These are phyloP conservation scores for Claviceps fusiformis DNA, from an alignment of 2,329 filamentous ascomycete species.

Conservation along the genomic window DNA sequence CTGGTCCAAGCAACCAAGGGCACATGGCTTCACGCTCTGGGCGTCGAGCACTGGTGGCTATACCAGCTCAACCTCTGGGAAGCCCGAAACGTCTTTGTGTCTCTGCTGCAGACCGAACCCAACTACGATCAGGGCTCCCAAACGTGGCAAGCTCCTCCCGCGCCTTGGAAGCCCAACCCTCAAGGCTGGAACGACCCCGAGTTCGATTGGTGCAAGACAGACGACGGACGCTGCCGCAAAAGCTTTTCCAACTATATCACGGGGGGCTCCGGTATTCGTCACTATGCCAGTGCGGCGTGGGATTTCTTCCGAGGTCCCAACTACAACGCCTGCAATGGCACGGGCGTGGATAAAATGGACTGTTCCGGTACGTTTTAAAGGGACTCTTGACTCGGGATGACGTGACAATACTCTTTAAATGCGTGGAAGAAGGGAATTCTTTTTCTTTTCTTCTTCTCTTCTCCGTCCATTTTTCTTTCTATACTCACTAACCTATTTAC, in stretches of 20 bases:
- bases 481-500: neutral
- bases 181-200: slow-evolving; percentile 27
- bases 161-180: slow-evolving; percentile 25
- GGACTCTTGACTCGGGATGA: too few species aligned
- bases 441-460: too few species aligned
- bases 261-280: slow-evolving; percentile 26
- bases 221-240: slow-evolving; percentile 27
- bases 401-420: too few species aligned
- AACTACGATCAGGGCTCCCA: slow-evolving; percentile 25
- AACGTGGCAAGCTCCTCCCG: slow-evolving; percentile 18
- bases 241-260: slow-evolving; percentile 27
- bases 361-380: neutral
- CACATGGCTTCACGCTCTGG: slow-evolving; percentile 33
- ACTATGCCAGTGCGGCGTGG: slow-evolving; percentile 28
- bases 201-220: slow-evolving; percentile 24
- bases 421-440: too few species aligned
- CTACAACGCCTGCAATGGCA: slow-evolving; percentile 18
- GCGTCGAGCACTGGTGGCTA: slow-evolving; percentile 42
- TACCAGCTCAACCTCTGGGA: slow-evolving; percentile 42
- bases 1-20: slow-evolving; percentile 32
- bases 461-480: too few species aligned
- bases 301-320: slow-evolving; percentile 28
- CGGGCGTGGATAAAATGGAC: neutral
- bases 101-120: slow-evolving; percentile 39
- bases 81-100: slow-evolving; percentile 36